Percentiles rank a stretch among this genome's conserved stretches.
These are phyloP conservation scores for Puccinellia tenuiflora DNA, from an alignment of 176 grass and related monocot species.

Conservation along the genomic window DNA sequence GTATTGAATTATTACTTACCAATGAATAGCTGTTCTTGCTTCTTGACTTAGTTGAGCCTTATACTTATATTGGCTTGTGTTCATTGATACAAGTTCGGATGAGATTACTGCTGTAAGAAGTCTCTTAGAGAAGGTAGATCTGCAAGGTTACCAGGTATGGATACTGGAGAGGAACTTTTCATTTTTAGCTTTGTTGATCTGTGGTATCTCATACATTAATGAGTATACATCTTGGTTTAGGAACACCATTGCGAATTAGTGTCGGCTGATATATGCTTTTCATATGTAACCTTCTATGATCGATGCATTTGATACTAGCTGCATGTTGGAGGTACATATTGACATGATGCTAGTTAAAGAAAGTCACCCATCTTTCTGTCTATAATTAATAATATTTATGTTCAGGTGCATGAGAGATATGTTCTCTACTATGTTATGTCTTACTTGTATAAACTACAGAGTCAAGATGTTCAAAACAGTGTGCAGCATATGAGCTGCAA, in stretches of 20 bases:
- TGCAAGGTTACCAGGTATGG: slow-evolving; percentile 86
- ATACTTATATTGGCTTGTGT: slow-evolving; percentile 20
- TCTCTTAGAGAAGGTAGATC: slow-evolving; percentile 71
- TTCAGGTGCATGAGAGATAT: not conserved
- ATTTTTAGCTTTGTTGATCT: slow-evolving; percentile 14
- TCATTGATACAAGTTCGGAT: slow-evolving; percentile 62
- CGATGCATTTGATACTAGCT: not conserved
- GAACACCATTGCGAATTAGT: not conserved
- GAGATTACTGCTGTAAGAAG: slow-evolving; percentile 67
- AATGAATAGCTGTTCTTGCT: slow-evolving; percentile 12
- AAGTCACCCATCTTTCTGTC: not conserved
- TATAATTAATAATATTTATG: not conserved
- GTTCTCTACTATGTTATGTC: not conserved
- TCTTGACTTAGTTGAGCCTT: slow-evolving; percentile 13
- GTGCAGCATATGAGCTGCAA: slow-evolving; percentile 14
- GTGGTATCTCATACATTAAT: not conserved
- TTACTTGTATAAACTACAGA: slow-evolving; percentile 12
- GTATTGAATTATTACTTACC: slow-evolving; percentile 41
- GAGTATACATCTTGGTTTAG: not conserved
- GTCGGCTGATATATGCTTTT: not conserved
- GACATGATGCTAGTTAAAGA: not conserved
- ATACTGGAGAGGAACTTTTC: slow-evolving; percentile 2
- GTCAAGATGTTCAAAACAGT: slow-evolving; percentile 22
- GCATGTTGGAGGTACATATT: not conserved
- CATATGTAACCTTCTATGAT: not conserved